Conservation (phyloP, 129 eudicot genomes). For the Arctium minus region DNA sequence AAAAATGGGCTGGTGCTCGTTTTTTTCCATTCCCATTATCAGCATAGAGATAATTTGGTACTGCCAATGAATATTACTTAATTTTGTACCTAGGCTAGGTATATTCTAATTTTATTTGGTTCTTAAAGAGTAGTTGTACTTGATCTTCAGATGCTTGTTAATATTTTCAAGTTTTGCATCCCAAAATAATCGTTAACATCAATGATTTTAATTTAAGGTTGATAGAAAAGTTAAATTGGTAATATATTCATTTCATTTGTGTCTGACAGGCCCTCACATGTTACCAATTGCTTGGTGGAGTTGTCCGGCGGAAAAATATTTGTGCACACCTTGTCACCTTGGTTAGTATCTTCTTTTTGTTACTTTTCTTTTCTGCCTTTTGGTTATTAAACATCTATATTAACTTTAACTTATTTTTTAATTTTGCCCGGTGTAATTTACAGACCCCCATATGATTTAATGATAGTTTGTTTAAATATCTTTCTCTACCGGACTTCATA, state of each 20-base stretch:
- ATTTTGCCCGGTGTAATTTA: neutral
- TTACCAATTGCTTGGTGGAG: conserved; percentile 84
- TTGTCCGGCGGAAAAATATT: conserved; percentile 67
- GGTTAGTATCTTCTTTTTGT: conserved; percentile 49
- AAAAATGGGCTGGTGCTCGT: too few relatives aligned
- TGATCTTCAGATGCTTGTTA: neutral
- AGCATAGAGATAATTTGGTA: neutral
- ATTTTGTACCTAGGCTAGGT: neutral
- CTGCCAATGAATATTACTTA: neutral
- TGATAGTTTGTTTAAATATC: neutral
- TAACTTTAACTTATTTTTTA: neutral
- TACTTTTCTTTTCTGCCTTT: neutral
- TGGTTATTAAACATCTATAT: neutral
- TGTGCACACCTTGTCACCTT: conserved; percentile 67
- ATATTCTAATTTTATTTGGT: neutral
- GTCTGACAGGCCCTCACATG: conserved; percentile 77
- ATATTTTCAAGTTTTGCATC: neutral
- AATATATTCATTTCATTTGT: neutral
- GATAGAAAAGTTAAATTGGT: neutral
- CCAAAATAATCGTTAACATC: neutral
- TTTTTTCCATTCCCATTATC: neutral
- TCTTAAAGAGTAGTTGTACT: neutral
- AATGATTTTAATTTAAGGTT: neutral
- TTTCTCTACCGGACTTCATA: neutral
- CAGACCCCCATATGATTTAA: neutral